Conservation (phyloP, 1,284 basidiomycete genomes). For the Sporisorium exsertum region DNA sequence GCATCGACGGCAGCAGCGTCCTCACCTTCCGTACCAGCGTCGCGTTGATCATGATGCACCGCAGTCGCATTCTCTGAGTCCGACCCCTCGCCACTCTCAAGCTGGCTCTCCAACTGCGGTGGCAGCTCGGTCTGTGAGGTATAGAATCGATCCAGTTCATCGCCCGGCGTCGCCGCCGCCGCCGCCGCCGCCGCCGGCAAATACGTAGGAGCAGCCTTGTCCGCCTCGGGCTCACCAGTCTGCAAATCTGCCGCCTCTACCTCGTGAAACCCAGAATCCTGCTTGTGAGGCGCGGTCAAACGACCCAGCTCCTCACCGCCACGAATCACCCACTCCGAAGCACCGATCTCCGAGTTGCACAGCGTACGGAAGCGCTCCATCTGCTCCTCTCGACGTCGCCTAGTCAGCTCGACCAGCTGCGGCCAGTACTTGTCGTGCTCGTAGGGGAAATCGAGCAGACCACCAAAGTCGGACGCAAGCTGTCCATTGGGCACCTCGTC, state of each 20-base stretch:
- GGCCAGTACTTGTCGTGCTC: conserved; percentile 81
- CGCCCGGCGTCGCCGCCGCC: conserved; percentile 4
- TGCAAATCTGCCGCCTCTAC: conserved; percentile 6
- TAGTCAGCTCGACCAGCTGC: conserved; percentile 74
- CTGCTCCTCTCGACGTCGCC: conserved; percentile 73
- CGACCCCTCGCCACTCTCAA: not conserved
- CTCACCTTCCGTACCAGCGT: not conserved
- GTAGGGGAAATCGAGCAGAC: conserved; percentile 72
- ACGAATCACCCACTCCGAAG: conserved; percentile 68
- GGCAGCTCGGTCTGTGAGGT: conserved; percentile 38
- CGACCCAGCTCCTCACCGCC: conserved; percentile 60
- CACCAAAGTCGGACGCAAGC: conserved; percentile 59
- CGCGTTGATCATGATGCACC: conserved; percentile 16
- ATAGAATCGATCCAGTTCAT: conserved; percentile 49
- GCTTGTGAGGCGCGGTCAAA: conserved; percentile 27
- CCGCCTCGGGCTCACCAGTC: not conserved
- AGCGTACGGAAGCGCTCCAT: conserved; percentile 72
- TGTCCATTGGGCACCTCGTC: conserved; percentile 59
- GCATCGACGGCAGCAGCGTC: not conserved
- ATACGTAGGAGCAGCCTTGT: conserved; percentile 21
- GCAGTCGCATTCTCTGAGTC: conserved; percentile 32
- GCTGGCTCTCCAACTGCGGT: conserved; percentile 20
- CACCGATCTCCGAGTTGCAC: conserved; percentile 65
- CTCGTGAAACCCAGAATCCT: conserved; percentile 43
- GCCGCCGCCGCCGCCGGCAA: not conserved